Evolutionary conservation across 139 green algal genomes (phyloP).

Genomic region (Diplosphaera chodatii): DNA sequence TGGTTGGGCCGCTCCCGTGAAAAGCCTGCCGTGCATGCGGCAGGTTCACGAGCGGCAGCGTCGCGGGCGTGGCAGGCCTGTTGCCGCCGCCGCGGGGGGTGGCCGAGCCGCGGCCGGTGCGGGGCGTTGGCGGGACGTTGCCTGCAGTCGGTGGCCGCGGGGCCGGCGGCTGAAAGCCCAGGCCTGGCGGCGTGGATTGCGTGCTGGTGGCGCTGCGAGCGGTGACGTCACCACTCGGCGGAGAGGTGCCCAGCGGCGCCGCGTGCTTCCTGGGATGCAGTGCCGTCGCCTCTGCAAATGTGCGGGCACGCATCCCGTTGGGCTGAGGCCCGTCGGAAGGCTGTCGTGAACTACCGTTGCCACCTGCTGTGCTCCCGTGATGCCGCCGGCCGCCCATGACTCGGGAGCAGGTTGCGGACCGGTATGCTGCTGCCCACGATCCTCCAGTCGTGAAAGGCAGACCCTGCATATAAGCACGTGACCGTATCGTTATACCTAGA

Average conservation of each 20-base stretch:
- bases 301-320: not conserved
- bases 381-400: not conserved
- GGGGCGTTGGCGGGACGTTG: not conserved
- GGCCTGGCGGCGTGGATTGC: not conserved
- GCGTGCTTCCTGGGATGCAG: not conserved
- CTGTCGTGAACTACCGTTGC: not conserved
- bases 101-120: too few relatives aligned
- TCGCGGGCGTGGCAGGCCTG: not conserved
- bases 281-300: not conserved
- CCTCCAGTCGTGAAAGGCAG: too few relatives aligned
- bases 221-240: not conserved
- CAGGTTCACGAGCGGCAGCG: not conserved
- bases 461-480: too few relatives aligned
- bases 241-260: not conserved
- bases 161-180: not conserved
- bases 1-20: not conserved
- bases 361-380: not conserved
- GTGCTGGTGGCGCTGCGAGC: not conserved
- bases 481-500: too few relatives aligned
- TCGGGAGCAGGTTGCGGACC: not conserved
- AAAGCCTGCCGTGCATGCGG: not conserved
- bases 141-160: not conserved
- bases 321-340: too few relatives aligned
- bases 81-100: not conserved
- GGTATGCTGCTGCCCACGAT: too few relatives aligned